Percentiles rank a stretch among this genome's conserved stretches.
Conservation (phyloP, 345 rosid genomes). For the Laguncularia racemosa region DNA sequence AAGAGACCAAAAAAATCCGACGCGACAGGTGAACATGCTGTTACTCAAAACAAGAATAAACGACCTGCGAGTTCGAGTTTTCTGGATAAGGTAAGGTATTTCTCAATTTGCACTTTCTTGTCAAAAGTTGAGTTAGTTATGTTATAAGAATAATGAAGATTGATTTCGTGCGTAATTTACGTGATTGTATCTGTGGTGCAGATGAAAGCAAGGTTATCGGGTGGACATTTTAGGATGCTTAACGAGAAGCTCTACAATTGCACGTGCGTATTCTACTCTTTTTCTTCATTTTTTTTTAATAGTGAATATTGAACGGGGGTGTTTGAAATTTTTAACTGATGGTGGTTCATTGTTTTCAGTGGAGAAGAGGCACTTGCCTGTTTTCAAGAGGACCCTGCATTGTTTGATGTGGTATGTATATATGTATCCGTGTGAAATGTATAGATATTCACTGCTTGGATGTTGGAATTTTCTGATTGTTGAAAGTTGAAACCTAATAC, state of each 20-base stretch:
- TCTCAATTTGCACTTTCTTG: not conserved
- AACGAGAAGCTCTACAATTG: conserved; percentile 93
- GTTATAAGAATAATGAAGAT: not conserved
- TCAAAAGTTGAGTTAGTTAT: not conserved
- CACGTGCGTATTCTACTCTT: conserved; percentile 40
- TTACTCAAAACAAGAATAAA: conserved; percentile 10
- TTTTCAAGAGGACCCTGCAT: conserved; percentile 67
- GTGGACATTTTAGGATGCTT: conserved; percentile 89
- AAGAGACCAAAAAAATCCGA: conserved; percentile 31
- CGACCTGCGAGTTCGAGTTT: conserved; percentile 19
- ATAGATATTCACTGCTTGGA: too few species aligned
- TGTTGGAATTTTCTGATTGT: too few species aligned
- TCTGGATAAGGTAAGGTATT: conserved; percentile 43
- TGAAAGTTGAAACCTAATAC: too few species aligned
- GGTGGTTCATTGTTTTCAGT: conserved; percentile 18
- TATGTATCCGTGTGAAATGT: not conserved
- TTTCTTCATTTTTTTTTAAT: not conserved
- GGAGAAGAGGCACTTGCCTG: conserved; percentile 79
- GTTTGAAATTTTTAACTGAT: not conserved
- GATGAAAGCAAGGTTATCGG: conserved; percentile 73
- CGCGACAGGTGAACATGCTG: conserved; percentile 10
- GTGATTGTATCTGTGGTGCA: conserved; percentile 21
- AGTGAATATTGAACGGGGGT: not conserved
- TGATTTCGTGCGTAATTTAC: not conserved
- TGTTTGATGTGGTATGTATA: conserved; percentile 60